These are phyloP conservation scores for Setaria italica DNA, from an alignment of 202 grass and related monocot species.

Conservation along the genomic window DNA sequence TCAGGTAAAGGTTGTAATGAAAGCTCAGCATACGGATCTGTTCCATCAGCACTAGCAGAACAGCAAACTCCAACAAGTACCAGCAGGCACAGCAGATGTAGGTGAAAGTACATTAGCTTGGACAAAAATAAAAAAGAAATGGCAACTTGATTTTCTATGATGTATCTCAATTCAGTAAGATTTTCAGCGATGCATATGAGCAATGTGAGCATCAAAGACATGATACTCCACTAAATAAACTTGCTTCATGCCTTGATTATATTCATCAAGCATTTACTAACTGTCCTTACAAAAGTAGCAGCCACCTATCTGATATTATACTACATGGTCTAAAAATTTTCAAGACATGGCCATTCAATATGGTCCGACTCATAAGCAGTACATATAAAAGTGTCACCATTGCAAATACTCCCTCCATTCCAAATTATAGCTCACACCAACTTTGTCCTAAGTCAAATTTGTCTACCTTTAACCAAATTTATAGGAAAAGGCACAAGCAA, in stretches of 20 bases:
- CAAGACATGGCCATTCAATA: neutral
- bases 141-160: neutral
- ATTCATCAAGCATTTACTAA: slow-evolving; percentile 30
- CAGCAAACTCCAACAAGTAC: slow-evolving; percentile 94
- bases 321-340: neutral
- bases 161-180: slow-evolving; percentile 16
- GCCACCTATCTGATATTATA: neutral
- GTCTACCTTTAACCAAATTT: too few relatives aligned
- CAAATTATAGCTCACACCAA: too few relatives aligned
- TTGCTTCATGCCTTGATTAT: slow-evolving; percentile 1
- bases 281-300: slow-evolving; percentile 6
- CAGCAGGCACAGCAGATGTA: slow-evolving; percentile 62
- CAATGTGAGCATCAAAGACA: slow-evolving; percentile 17
- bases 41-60: slow-evolving; percentile 77
- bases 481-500: too few relatives aligned
- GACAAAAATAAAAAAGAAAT: slow-evolving; percentile 40
- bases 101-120: slow-evolving; percentile 36
- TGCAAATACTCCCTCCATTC: neutral
- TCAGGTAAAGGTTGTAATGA: slow-evolving; percentile 96
- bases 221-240: slow-evolving; percentile 16
- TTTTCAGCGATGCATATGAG: slow-evolving; percentile 24
- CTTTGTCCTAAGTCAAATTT: too few relatives aligned
- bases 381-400: neutral
- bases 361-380: neutral
- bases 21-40: slow-evolving; percentile 83